Evolutionary conservation across 768 basidiomycete species (phyloP).

Genomic region (Cystobasidiopsis lactophilus): DNA sequence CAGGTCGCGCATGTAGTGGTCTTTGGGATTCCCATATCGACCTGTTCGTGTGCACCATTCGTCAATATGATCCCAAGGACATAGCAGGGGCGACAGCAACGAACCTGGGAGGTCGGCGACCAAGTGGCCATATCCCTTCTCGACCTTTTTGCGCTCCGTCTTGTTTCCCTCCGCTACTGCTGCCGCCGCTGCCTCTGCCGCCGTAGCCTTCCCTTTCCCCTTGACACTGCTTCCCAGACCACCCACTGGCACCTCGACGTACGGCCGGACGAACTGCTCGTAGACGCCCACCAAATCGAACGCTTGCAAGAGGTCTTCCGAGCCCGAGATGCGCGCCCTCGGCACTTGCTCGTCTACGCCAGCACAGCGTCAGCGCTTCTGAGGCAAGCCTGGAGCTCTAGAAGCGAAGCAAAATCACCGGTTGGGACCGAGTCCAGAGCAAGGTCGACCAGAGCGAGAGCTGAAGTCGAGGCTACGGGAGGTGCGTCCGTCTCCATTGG

Average conservation of each 20-base stretch:
- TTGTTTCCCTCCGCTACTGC: not conserved
- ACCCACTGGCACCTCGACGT: not conserved
- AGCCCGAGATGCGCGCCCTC: constrained; percentile 8
- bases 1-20: constrained; percentile 11
- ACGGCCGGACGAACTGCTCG: constrained; percentile 17
- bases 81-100: not conserved
- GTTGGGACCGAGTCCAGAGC: too few relatives aligned
- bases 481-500: too few relatives aligned
- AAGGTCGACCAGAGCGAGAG: too few relatives aligned
- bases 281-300: constrained; percentile 12
- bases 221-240: constrained; percentile 1
- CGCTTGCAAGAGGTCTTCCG: constrained; percentile 13
- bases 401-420: too few relatives aligned
- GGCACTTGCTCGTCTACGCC: too few relatives aligned
- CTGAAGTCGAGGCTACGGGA: too few relatives aligned
- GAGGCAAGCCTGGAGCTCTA: too few relatives aligned
- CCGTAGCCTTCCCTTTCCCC: constrained; percentile 6
- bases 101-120: constrained; percentile 17
- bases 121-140: constrained; percentile 16
- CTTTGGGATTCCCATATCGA: constrained; percentile 9
- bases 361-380: too few relatives aligned
- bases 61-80: not conserved
- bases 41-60: constrained; percentile 3
- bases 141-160: constrained; percentile 13
- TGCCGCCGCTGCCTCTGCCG: not conserved